Percentiles rank a stretch among this genome's conserved stretches.
Conservation (phyloP, 1,139 yeast species). For the Spathaspora jeffriesii region DNA sequence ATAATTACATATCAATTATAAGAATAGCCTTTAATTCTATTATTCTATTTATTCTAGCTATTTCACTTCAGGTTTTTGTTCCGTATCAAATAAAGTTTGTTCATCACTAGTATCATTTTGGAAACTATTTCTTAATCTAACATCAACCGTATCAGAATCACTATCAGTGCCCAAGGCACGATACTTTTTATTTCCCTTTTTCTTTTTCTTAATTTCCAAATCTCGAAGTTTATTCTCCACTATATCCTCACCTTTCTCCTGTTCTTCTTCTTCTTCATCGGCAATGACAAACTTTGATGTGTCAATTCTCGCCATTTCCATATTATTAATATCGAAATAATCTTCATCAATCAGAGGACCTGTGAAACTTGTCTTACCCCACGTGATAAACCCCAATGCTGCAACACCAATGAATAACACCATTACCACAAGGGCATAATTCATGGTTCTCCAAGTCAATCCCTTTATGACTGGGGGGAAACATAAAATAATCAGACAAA, state of each 20-base stretch:
- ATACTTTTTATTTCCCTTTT: neutral
- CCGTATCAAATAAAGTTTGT: neutral
- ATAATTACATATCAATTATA: too few species aligned
- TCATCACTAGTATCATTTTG: constrained; percentile 1
- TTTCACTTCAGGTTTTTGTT: neutral
- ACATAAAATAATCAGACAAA: constrained; percentile 66
- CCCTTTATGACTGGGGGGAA: constrained; percentile 71
- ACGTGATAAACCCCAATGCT: constrained; percentile 49
- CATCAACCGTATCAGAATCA: constrained; percentile 1
- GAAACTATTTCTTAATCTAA: constrained; percentile 1
- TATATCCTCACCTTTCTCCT: constrained; percentile 8
- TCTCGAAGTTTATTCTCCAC: neutral
- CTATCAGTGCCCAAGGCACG: constrained; percentile 1
- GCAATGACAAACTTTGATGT: constrained; percentile 14
- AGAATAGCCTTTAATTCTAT: too few species aligned
- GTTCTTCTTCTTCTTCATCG: constrained; percentile 15
- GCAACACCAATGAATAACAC: constrained; percentile 48
- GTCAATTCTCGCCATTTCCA: constrained; percentile 17
- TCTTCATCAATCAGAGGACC: constrained; percentile 67
- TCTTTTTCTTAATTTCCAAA: constrained; percentile 11
- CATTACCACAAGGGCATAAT: constrained; percentile 71
- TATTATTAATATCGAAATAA: constrained; percentile 39
- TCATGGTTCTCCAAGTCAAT: constrained; percentile 64
- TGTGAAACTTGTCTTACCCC: constrained; percentile 63
- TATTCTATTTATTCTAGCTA: too few species aligned